Base-by-base conservation (phyloP, 495 filamentous ascomycete species). In the Cercophora scortea region DNA sequence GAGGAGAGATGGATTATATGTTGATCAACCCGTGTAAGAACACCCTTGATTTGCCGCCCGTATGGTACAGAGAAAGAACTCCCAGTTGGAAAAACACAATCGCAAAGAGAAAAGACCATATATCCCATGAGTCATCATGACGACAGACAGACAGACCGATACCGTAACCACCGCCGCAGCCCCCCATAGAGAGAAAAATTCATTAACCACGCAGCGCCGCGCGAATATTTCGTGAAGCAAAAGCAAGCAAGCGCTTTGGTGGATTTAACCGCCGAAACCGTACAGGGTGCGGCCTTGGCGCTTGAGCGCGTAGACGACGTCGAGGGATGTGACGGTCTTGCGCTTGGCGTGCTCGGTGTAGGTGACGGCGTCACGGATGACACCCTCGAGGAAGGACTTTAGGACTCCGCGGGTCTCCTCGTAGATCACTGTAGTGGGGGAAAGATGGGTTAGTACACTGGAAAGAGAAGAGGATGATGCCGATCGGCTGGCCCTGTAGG, bases 341-440 rank as follows among this genome's bases (percentile, higher is more conserved):
- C 91, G 88, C 83, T 94, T 94, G 70, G 90, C 89, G 78, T 94
- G 88, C 76, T 96, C 90, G 44, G 89, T 95, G 79, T 95, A 98
- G 65, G 93, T 96, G 80, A 97, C 92, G 55, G 92, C 92, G 59
- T 96, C 92, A 76, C 90, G 90, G 75, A 99, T 99, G 79, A 99
- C 94, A 80, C 92, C 90, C 80, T 99, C 94, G 66, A 99, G 90
- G 90, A 99, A 99, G 78, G 93, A 94, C 89, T 99, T 99, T 66
- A 99, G 87, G 65, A 99, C 94, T 85, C 93, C 90, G 71, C 94
- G 94, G 63, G 94, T 99, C 84, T 99, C 94, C 73, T 99, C 94
- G 84, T 99, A 99, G 86, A 99, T 84, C 81, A 84, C 92, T 78
- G 64, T 5, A 48, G 47, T n/a, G n/a, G 65, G 54, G 25, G 32